Evolutionary conservation across 768 basidiomycete species (phyloP), one percentile per base, ranked within the genome.

Genomic region (Russula abietina): DNA sequence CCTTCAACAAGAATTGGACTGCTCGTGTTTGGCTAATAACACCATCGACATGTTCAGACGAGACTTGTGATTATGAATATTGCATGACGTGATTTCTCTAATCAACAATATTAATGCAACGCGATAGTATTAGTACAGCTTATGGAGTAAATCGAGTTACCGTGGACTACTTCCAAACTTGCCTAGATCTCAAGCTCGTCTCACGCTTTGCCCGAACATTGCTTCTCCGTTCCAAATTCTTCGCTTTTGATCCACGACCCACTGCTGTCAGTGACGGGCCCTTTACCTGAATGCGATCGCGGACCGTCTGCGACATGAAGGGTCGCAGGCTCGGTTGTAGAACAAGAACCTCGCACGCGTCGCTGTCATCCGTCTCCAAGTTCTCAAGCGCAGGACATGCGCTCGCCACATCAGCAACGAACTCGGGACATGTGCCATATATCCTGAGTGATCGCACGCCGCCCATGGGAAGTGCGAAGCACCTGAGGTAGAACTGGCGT

Each of bases 361-460:
- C 59, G 49, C 65, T 33, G 19, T 66, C 61, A 52, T 68, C 65
- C 8, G 66, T 60, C 61, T 68, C 63, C 28, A 67, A 22, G 32
- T 14, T 62, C 55, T 69, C 61, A 39, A 70, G 57, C 32, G 68
- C 67, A 1, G 69, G 66, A 43, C 70, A 73, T 22, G 69, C 68
- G 56, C 62, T 38, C 3, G 66, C 65, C 24, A 74, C 61, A 53
- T 70, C 71, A 11, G 59, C 46, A 33, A 73, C 67, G 48, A 71
- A 64, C 28, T 38, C 57, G 14, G 69, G 67, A 19, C 65, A 64
- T 14, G 68, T 67, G 36, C 71, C 72, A 1, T 24, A 46, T 17
- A 75, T 59, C 26, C 56, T 52, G n/a, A 75, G 62, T 28, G 46
- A 60, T 3, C 68, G 67, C 33, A 75, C 63, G 41, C 62, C 62